These are phyloP conservation scores for Lactarius hatsudake DNA, from an alignment of 768 basidiomycete genomes.

Conservation along the genomic window DNA sequence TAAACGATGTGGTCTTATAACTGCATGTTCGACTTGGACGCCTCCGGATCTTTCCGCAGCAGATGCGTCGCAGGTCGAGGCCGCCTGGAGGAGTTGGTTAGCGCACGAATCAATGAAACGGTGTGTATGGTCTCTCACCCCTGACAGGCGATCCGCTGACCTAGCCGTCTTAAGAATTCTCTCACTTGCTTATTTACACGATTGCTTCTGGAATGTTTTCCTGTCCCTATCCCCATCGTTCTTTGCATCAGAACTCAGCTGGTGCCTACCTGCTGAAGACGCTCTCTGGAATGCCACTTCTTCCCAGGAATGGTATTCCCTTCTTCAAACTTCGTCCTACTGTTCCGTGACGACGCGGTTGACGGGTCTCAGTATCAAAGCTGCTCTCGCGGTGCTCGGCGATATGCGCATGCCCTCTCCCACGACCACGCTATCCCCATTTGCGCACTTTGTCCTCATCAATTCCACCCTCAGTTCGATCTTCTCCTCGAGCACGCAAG, in stretches of 20 bases:
- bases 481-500: conserved; percentile 6
- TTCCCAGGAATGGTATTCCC: conserved; percentile 47
- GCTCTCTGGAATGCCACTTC: conserved; percentile 46
- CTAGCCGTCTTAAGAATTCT: conserved; percentile 15
- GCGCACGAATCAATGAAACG: conserved; percentile 51
- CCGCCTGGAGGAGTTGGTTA: conserved; percentile 51
- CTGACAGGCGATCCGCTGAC: neutral
- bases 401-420: conserved; percentile 19
- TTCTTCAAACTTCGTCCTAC: conserved; percentile 37
- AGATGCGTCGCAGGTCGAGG: conserved; percentile 37
- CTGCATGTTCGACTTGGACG: conserved; percentile 42
- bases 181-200: conserved; percentile 48
- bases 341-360: conserved; percentile 16
- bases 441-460: conserved; percentile 31
- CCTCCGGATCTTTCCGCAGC: conserved; percentile 31
- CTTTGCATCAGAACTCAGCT: conserved; percentile 43
- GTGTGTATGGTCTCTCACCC: conserved; percentile 33
- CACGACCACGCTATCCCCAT: conserved; percentile 18
- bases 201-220: conserved; percentile 49
- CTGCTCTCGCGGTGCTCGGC: conserved; percentile 23
- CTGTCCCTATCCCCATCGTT: conserved; percentile 46
- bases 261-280: conserved; percentile 51
- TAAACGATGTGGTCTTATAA: conserved; percentile 39
- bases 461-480: conserved; percentile 29
- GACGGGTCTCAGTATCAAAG: conserved; percentile 21